Percentiles rank a stretch among this genome's conserved stretches.
Evolutionary conservation across 139 green algal species (phyloP).

Genomic region (Auxenochlorella pyrenoidosa): DNA sequence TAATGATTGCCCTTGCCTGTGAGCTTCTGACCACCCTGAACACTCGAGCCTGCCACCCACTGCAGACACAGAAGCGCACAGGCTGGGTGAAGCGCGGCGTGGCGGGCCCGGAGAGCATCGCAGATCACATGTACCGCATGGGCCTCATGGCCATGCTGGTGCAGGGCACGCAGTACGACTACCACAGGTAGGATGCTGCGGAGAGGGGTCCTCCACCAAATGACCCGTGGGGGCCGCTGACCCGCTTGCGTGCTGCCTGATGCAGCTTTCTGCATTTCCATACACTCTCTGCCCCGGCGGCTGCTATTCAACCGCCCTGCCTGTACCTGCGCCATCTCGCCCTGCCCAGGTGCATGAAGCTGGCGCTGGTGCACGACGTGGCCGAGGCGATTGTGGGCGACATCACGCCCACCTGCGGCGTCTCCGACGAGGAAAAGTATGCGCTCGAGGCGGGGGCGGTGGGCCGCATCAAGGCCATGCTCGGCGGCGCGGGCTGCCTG

Average conservation of each 20-base stretch:
- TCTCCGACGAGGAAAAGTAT: constrained; percentile 88
- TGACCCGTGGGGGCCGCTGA: neutral
- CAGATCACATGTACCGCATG: constrained; percentile 98
- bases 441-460: constrained; percentile 79
- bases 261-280: neutral
- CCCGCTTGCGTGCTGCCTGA: neutral
- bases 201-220: neutral
- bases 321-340: neutral
- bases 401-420: constrained; percentile 83
- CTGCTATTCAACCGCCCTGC: neutral
- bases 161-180: constrained; percentile 45
- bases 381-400: constrained; percentile 95
- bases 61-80: constrained; percentile 85
- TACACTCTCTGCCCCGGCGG: neutral
- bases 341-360: constrained; percentile 78
- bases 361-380: constrained; percentile 94
- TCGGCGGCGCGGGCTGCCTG: constrained; percentile 59
- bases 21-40: neutral
- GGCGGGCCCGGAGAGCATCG: constrained; percentile 86
- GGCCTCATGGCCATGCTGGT: constrained; percentile 87
- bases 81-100: constrained; percentile 89
- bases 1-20: neutral
- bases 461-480: constrained; percentile 70
- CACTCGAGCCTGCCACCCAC: too few relatives aligned
- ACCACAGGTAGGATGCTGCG: constrained; percentile 16